phyloP scores from a whole-genome alignment of 352 stramenopile genomes.

The Globisporangium takayamanum region DNA sequence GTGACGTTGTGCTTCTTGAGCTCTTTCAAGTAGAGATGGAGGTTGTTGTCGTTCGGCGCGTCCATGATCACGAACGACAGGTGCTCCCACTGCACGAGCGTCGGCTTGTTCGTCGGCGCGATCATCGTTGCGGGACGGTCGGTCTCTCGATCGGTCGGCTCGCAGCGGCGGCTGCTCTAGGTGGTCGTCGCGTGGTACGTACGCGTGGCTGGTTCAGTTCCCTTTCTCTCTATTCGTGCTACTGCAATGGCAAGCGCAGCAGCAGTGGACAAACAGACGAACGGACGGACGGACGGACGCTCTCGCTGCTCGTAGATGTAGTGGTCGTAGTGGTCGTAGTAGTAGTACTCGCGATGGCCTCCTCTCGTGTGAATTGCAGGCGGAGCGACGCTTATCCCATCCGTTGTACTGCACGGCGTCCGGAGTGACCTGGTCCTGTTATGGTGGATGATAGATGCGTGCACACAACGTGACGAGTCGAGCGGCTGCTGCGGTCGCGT shows the following conservation, averaged over 20 bases:
- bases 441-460: slow-evolving; percentile 12
- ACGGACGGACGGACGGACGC: neutral
- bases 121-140: slow-evolving; percentile 43
- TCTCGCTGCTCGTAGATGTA: slow-evolving; percentile 5
- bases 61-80: slow-evolving; percentile 98
- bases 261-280: neutral
- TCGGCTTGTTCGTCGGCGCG: slow-evolving; percentile 80
- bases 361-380: slow-evolving; percentile 21
- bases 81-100: slow-evolving; percentile 82
- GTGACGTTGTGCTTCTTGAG: slow-evolving; percentile 95
- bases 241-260: neutral
- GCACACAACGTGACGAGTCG: neutral
- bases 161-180: neutral
- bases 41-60: slow-evolving; percentile 92
- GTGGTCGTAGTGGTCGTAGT: slow-evolving; percentile 7
- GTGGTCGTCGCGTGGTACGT: neutral
- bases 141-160: neutral
- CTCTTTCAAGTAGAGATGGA: slow-evolving; percentile 97
- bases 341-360: slow-evolving; percentile 5
- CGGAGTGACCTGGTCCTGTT: slow-evolving; percentile 18
- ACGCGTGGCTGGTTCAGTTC: neutral
- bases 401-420: slow-evolving; percentile 21
- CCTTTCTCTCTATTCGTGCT: too few relatives aligned
- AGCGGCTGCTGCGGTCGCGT: neutral
- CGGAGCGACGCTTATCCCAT: slow-evolving; percentile 35